These are phyloP conservation scores for Paxillus involutus DNA, from an alignment of 768 basidiomycete genomes.

Conservation along the genomic window DNA sequence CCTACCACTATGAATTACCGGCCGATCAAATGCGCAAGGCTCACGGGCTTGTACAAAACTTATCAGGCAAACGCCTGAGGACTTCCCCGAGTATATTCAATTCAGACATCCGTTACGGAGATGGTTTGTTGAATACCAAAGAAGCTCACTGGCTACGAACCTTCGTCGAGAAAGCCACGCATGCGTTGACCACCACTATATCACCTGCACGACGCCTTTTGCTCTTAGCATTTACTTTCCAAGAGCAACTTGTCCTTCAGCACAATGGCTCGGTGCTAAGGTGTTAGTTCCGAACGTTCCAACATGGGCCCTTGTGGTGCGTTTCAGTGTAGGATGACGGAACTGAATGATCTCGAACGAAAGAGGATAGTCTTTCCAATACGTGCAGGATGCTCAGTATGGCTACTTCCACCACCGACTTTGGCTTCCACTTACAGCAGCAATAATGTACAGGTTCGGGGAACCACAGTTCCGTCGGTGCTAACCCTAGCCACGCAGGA, in stretches of 20 bases:
- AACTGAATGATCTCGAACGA: neutral
- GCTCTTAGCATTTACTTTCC: neutral
- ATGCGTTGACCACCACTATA: neutral
- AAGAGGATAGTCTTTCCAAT: neutral
- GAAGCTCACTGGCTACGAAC: conserved; percentile 27
- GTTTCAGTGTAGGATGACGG: neutral
- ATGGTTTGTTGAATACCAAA: neutral
- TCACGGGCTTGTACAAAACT: conserved; percentile 28
- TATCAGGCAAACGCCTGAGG: conserved; percentile 26
- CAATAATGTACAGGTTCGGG: no score
- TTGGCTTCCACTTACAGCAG: neutral
- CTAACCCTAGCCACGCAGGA: neutral
- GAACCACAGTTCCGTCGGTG: neutral
- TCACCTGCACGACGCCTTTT: neutral
- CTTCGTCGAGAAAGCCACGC: conserved; percentile 23
- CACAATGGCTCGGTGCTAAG: neutral
- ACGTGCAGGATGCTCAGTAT: neutral
- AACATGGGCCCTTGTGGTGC: neutral
- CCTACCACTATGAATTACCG: conserved; percentile 29
- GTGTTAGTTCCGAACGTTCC: neutral
- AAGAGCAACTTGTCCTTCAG: neutral
- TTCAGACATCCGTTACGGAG: conserved; percentile 14
- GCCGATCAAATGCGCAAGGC: conserved; percentile 33
- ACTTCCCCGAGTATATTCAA: conserved; percentile 24
- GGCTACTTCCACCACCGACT: no score